Conservation (phyloP, 306 rosid genomes). For the Echinosophora koreensis region DNA sequence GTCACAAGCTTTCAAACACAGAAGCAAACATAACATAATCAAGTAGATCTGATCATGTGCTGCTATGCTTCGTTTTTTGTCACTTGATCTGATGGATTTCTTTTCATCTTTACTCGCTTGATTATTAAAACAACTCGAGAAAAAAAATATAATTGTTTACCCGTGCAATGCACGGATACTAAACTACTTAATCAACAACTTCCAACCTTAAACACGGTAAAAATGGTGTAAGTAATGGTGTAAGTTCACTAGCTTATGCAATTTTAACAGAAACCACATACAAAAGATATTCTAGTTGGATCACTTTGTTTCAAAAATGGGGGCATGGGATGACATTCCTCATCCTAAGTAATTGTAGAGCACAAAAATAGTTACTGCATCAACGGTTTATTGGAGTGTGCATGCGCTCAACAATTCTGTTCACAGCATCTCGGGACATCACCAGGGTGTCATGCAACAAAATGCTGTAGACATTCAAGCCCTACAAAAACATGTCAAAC, state of each 20-base stretch:
- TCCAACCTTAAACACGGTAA: neutral
- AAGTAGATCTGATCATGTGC: no score
- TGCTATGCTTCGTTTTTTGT: no score
- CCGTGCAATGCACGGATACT: no score
- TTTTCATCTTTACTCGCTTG: no score
- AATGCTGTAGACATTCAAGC: constrained; percentile 77
- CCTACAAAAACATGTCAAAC: constrained; percentile 54
- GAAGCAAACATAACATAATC: no score
- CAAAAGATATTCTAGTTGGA: constrained; percentile 5
- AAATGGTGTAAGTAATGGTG: neutral
- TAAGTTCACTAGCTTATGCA: neutral
- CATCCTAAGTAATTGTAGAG: constrained; percentile 17
- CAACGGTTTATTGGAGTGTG: constrained; percentile 75
- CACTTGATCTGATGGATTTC: no score
- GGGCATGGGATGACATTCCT: constrained; percentile 14
- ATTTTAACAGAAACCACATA: neutral
- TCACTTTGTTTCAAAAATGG: constrained; percentile 7
- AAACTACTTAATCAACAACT: neutral
- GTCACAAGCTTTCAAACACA: no score
- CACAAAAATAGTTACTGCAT: constrained; percentile 34
- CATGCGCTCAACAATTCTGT: constrained; percentile 74
- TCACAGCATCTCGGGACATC: constrained; percentile 74
- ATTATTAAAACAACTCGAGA: no score
- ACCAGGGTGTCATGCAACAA: constrained; percentile 73
- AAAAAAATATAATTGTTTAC: no score